phyloP scores from a whole-genome alignment of 306 rosid genomes.

The Pachyrhizus erosus region DNA sequence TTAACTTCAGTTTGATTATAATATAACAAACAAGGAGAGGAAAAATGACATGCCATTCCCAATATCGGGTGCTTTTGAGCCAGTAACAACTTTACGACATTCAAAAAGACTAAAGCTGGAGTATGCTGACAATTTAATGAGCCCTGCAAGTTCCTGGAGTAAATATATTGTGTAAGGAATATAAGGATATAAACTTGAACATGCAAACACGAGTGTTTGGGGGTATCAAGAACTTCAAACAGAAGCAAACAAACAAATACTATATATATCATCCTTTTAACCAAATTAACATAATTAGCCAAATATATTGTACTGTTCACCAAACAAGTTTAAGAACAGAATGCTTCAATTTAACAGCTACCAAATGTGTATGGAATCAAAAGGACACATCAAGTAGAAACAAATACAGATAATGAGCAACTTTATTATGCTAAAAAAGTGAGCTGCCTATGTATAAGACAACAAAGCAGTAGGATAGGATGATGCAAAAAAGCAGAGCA shows the following conservation, averaged over 20 bases:
- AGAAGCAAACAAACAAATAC: conserved; percentile 20
- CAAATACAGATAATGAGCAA: neutral
- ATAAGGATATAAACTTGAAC: conserved; percentile 22
- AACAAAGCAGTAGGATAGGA: neutral
- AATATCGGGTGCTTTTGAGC: conserved; percentile 80
- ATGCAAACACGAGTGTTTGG: conserved; percentile 9
- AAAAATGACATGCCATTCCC: conserved; percentile 72
- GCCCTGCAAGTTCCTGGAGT: conserved; percentile 90
- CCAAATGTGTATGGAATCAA: neutral
- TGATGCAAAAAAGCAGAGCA: neutral
- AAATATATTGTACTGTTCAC: neutral
- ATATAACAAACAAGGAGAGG: conserved; percentile 24
- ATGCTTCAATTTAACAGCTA: neutral
- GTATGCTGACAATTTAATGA: conserved; percentile 77
- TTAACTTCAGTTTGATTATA: conserved; percentile 27
- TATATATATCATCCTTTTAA: neutral
- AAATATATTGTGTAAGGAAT: conserved; percentile 44
- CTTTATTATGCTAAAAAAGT: neutral
- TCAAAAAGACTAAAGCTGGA: conserved; percentile 93
- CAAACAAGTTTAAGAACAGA: conserved; percentile 6
- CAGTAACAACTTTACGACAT: conserved; percentile 85
- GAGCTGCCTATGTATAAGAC: neutral
- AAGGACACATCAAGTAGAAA: conserved; percentile 10
- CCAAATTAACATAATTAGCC: neutral
- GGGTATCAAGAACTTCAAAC: conserved; percentile 24